Conservation (phyloP, 768 basidiomycete genomes). For the Boletus reticulatus region DNA sequence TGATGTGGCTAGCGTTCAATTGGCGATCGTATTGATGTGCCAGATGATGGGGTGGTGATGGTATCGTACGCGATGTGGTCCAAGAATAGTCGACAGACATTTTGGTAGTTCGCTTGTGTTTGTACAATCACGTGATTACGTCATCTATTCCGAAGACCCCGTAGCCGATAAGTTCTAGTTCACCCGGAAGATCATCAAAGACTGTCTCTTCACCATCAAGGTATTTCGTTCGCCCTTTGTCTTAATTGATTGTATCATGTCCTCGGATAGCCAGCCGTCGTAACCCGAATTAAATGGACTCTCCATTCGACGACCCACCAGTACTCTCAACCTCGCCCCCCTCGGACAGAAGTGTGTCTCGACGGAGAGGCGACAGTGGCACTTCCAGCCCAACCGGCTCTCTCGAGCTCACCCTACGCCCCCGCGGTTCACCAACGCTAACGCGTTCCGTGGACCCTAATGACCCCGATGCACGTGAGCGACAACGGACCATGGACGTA, state of each 20-base stretch:
- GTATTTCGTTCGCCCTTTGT: neutral
- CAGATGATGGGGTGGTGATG: slow-evolving; percentile 1
- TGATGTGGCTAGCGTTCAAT: slow-evolving; percentile 49
- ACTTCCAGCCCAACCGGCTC: slow-evolving; percentile 40
- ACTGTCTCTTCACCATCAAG: too few species aligned
- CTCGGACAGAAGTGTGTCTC: slow-evolving; percentile 40
- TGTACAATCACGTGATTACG: neutral
- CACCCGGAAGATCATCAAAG: too few species aligned
- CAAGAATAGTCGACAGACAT: too few species aligned
- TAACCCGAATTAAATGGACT: slow-evolving; percentile 33
- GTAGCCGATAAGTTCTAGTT: too few species aligned
- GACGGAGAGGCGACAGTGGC: slow-evolving; percentile 32
- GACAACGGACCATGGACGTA: slow-evolving; percentile 91
- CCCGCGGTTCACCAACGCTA: slow-evolving; percentile 62
- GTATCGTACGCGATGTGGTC: too few species aligned
- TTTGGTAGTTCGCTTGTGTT: too few species aligned
- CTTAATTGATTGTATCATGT: neutral
- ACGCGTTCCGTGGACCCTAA: slow-evolving; percentile 61
- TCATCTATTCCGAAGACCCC: too few species aligned
- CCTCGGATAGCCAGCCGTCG: slow-evolving; percentile 1
- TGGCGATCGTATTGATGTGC: slow-evolving; percentile 10
- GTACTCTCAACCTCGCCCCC: slow-evolving; percentile 41
- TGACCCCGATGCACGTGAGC: slow-evolving; percentile 75
- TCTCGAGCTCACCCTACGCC: slow-evolving; percentile 38
- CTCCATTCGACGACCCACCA: slow-evolving; percentile 34